Percentiles rank a stretch among this genome's conserved stretches.
These are phyloP conservation scores for Cyberlindnera galapagoensis DNA, from an alignment of 805 yeast genomes.

Conservation along the genomic window DNA sequence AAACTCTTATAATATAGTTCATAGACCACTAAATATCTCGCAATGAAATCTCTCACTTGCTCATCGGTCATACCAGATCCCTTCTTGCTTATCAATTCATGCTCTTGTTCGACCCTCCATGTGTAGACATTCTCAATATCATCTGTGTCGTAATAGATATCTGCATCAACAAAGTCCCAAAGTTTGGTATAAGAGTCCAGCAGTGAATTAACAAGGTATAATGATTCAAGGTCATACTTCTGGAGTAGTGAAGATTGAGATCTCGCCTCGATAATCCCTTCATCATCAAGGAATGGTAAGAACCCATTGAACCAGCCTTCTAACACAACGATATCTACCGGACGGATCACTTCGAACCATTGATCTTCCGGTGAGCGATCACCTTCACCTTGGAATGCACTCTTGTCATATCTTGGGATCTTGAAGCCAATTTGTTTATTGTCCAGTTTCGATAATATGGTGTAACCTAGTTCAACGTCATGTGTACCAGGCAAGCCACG, in stretches of 20 bases:
- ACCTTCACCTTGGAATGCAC: slow-evolving; percentile 66
- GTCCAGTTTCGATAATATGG: slow-evolving; percentile 29
- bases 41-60: slow-evolving; percentile 62
- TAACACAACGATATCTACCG: slow-evolving; percentile 61
- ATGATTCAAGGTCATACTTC: slow-evolving; percentile 23
- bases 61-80: slow-evolving; percentile 81
- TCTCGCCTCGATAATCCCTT: slow-evolving; percentile 12
- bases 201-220: slow-evolving; percentile 42
- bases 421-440: slow-evolving; percentile 24
- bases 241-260: slow-evolving; percentile 20
- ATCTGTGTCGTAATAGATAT: slow-evolving; percentile 57
- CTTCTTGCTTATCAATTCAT: slow-evolving; percentile 39
- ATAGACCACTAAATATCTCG: slow-evolving; percentile 84
- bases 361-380: slow-evolving; percentile 46
- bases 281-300: slow-evolving; percentile 31
- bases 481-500: slow-evolving; percentile 96
- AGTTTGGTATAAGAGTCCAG: slow-evolving; percentile 43
- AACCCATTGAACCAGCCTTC: slow-evolving; percentile 97
- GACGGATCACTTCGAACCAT: slow-evolving; percentile 32
- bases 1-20: slow-evolving; percentile 54
- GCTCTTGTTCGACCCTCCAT: slow-evolving; percentile 75
- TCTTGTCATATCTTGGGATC: slow-evolving; percentile 76
- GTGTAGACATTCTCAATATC: slow-evolving; percentile 55
- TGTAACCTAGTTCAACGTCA: slow-evolving; percentile 39
- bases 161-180: slow-evolving; percentile 55